Base-by-base conservation (phyloP, 2,329 filamentous ascomycete species). In the Colletotrichum sp. region DNA sequence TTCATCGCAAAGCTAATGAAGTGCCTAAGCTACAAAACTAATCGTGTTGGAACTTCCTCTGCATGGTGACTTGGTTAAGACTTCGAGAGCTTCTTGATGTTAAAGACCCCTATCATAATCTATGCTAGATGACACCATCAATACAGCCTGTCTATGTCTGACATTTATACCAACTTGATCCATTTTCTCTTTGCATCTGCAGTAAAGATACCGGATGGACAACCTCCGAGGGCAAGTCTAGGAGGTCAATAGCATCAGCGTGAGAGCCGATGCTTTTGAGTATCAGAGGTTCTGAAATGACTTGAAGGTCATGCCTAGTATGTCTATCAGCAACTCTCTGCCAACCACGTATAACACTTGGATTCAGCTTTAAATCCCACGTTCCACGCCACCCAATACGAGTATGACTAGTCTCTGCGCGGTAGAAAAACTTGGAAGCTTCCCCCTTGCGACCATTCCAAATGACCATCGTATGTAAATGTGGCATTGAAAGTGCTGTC, bases 391-490 rank as follows among this genome's bases (percentile, higher is more conserved):
- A 74, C 6, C 32, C 59, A 26, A 74, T 74, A 1, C n/a, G 16
- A 55, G 30, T 30, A 8, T 59, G 16, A 9, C 4, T 21, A 15
- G 13, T 30, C 18, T 15, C 39, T 30, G 55, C 55, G n/a, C 28
- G 78, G 76, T 83, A 84, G 74, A 83, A 83, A 60, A 85, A 83
- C 21, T 82, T 82, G 76, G 79, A 84, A 24, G 82, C 82, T 75
- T 83, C 64, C 16, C 49, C 80, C 57, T 75, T 80, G 49, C 64
- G 68, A 62, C 82, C 81, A 75, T 85, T 82, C 83, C 83, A 85
- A n/a, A 85, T 75, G 64, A 83, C 82, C 63, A 85, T 72, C 5
- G 79, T 82, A 28, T 81, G 78, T 44, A 85, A 9, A 62, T 77
- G 78, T n/a, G 82, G 82, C 82, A 85, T 85, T 55, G 77, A 65